Conservation (phyloP, 208 protist species). For the Angomonas ambiguus region DNA sequence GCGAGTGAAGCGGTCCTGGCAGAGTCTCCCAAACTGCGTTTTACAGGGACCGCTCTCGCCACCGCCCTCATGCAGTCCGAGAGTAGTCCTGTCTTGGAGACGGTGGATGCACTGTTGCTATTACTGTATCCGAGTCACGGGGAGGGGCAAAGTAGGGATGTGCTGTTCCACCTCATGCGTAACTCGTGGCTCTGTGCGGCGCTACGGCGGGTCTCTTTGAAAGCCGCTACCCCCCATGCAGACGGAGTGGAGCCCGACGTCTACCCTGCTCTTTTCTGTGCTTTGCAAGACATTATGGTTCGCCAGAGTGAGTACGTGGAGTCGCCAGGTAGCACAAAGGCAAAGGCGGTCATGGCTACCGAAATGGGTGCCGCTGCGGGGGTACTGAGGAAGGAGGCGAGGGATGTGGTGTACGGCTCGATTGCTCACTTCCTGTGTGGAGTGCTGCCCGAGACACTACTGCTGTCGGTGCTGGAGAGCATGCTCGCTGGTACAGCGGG, state of each 20-base stretch:
- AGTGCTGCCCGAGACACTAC: neutral
- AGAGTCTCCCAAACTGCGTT: conserved; percentile 27
- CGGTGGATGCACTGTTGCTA: conserved; percentile 23
- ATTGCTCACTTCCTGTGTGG: neutral
- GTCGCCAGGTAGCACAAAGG: conserved; percentile 18
- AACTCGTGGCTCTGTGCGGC: conserved; percentile 20
- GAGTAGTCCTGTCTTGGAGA: conserved; percentile 12
- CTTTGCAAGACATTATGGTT: neutral
- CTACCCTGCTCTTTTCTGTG: neutral
- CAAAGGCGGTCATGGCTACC: conserved; percentile 24
- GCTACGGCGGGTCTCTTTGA: neutral
- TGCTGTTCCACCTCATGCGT: conserved; percentile 4
- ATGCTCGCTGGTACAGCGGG: neutral
- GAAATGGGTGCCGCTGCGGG: conserved; percentile 14
- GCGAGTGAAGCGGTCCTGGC: conserved; percentile 22
- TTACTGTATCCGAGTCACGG: conserved; percentile 21
- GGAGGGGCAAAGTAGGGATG: neutral
- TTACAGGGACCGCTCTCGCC: conserved; percentile 29
- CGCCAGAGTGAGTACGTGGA: conserved; percentile 1
- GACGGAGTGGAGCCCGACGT: neutral
- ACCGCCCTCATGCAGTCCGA: conserved; percentile 13
- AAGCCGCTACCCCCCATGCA: neutral
- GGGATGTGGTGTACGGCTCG: neutral
- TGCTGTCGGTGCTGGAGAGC: neutral
- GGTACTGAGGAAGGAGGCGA: conserved; percentile 1